Percentiles rank a stretch among this genome's conserved stretches.
Evolutionary conservation across 139 green algal genomes (phyloP).

Genomic region (Coelastrella sp.): DNA sequence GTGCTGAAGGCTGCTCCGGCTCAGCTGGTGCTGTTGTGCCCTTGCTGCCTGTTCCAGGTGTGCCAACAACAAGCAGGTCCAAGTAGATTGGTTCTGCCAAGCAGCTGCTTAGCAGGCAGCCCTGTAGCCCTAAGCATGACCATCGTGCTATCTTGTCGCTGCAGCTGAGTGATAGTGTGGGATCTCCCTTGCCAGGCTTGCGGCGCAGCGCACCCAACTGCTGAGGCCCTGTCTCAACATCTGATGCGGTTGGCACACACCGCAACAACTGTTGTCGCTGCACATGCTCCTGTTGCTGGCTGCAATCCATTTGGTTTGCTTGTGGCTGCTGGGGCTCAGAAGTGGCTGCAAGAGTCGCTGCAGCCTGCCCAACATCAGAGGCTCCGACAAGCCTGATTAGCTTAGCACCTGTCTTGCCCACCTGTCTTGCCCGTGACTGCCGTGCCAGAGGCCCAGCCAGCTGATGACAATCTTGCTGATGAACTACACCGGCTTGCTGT

Average conservation of each 20-base stretch:
- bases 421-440: neutral
- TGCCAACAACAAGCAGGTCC: constrained; percentile 56
- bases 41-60: neutral
- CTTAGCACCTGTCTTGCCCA: constrained; percentile 65
- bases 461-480: neutral
- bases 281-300: constrained; percentile 31
- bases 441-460: no score
- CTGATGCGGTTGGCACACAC: constrained; percentile 62
- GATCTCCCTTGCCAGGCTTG: constrained; percentile 92
- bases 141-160: constrained; percentile 96
- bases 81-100: constrained; percentile 77
- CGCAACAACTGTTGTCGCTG: neutral
- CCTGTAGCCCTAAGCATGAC: constrained; percentile 85
- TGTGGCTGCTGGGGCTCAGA: neutral
- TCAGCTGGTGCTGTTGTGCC: neutral
- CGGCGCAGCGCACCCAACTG: constrained; percentile 70
- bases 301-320: neutral
- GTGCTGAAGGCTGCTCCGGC: neutral
- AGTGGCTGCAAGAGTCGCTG: constrained; percentile 18
- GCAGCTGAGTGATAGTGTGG: constrained; percentile 94
- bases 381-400: constrained; percentile 30
- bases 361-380: constrained; percentile 14
- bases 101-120: constrained; percentile 71
- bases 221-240: constrained; percentile 77
- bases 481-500: constrained; percentile 35